These are phyloP conservation scores for Talaromyces funiculosus DNA, from an alignment of 2,329 filamentous ascomycete genomes.

Conservation along the genomic window DNA sequence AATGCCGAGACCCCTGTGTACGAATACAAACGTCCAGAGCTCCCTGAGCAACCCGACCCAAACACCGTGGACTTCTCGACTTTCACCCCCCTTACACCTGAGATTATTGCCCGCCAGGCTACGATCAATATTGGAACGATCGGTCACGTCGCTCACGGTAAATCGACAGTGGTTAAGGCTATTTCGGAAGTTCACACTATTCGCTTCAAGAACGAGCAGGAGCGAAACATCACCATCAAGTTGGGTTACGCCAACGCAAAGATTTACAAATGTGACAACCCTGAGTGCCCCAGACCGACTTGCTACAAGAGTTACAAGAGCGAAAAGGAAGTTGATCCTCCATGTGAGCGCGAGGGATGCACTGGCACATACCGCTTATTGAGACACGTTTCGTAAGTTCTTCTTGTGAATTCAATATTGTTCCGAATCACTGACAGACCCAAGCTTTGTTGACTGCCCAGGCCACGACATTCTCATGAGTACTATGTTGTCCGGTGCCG, in stretches of 20 bases:
- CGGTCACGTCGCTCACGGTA: slow-evolving; percentile 97
- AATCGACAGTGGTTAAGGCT: slow-evolving; percentile 97
- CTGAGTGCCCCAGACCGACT: slow-evolving; percentile 82
- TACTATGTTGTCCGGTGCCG: slow-evolving; percentile 98
- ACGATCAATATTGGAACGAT: slow-evolving; percentile 99
- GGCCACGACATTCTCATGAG: slow-evolving; percentile 99
- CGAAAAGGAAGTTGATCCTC: slow-evolving; percentile 96
- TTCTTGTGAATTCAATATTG: background rate
- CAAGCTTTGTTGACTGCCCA: slow-evolving; percentile 92
- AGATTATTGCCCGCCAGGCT: slow-evolving; percentile 95
- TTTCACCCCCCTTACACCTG: slow-evolving; percentile 80
- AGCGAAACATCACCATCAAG: slow-evolving; percentile 99
- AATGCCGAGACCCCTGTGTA: slow-evolving; percentile 45
- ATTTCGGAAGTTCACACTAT: slow-evolving; percentile 99
- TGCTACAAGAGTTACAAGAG: slow-evolving; percentile 98
- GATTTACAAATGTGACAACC: slow-evolving; percentile 97
- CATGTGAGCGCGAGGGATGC: slow-evolving; percentile 91
- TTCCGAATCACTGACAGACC: slow-evolving; percentile 17
- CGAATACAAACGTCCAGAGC: slow-evolving; percentile 56
- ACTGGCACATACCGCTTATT: slow-evolving; percentile 78
- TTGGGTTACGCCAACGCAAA: slow-evolving; percentile 98
- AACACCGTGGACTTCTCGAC: slow-evolving; percentile 75
- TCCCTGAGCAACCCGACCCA: slow-evolving; percentile 90
- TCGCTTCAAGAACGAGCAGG: slow-evolving; percentile 98
- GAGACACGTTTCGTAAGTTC: slow-evolving; percentile 81